Conservation (phyloP, 2,329 filamentous ascomycete species). For the Hyphodiscus sp. region DNA sequence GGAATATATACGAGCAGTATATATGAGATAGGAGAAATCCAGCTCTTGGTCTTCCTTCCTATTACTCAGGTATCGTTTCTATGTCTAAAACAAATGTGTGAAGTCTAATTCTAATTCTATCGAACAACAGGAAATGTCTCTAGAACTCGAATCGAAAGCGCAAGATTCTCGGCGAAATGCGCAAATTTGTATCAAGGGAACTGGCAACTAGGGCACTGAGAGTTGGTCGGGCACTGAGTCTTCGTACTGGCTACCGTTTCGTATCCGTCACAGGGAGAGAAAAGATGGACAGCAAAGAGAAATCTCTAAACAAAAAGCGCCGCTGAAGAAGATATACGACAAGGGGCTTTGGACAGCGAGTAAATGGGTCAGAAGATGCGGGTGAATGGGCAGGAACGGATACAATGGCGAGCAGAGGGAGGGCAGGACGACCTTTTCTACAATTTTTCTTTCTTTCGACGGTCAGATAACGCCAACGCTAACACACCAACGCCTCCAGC, state of each 20-base stretch:
- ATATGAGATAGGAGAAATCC: conserved; percentile 15
- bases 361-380: neutral
- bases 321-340: conserved; percentile 10
- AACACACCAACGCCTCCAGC: conserved; percentile 1
- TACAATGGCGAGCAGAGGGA: conserved; percentile 6
- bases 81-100: conserved; percentile 9
- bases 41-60: conserved; percentile 28
- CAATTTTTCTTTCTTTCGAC: conserved; percentile 4
- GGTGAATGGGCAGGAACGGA: conserved; percentile 5
- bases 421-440: conserved; percentile 10
- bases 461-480: neutral
- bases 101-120: conserved; percentile 14
- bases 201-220: neutral
- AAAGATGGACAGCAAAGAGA: conserved; percentile 1
- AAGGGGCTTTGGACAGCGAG: neutral
- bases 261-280: conserved; percentile 5
- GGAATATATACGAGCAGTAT: neutral
- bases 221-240: neutral
- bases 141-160: conserved; percentile 3
- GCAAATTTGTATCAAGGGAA: neutral
- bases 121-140: conserved; percentile 13
- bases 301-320: conserved; percentile 10
- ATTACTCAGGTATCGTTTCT: conserved; percentile 9
- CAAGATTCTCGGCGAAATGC: neutral
- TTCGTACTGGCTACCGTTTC: neutral